phyloP scores from a whole-genome alignment of 352 stramenopile species.

The Phytophthora cajani region DNA sequence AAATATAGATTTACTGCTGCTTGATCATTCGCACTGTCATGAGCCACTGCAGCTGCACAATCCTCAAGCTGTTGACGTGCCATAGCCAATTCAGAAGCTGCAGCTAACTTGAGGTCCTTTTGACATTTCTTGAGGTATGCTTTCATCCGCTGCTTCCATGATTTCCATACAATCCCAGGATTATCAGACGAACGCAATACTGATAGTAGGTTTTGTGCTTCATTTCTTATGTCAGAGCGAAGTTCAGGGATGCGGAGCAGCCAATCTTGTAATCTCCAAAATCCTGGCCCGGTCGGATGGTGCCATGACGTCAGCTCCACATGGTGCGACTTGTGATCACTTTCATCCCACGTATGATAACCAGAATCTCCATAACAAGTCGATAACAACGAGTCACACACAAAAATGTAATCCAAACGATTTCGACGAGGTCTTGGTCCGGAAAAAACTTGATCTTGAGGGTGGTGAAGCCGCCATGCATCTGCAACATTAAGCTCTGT shows the following conservation, averaged over 20 bases:
- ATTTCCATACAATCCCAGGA: neutral
- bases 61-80: conserved; percentile 4
- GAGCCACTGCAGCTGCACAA: neutral
- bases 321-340: neutral
- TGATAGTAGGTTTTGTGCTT: neutral
- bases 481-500: neutral
- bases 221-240: conserved; percentile 1
- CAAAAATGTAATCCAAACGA: conserved; percentile 4
- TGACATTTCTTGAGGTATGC: conserved; percentile 10
- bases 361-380: neutral
- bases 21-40: neutral
- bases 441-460: neutral
- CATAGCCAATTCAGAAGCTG: neutral
- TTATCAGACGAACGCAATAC: conserved; percentile 1
- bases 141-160: conserved; percentile 12
- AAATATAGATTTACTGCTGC: conserved; percentile 3
- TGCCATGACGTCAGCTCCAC: conserved; percentile 7
- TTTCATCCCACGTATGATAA: conserved; percentile 1
- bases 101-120: neutral
- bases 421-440: neutral
- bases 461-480: conserved; percentile 6
- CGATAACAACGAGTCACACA: neutral
- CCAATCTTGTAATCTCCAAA: neutral
- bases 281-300: neutral
- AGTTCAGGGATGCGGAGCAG: neutral